Percentiles rank a stretch among this genome's conserved stretches.
phyloP scores from a whole-genome alignment of 495 filamentous ascomycete genomes.

The Lophiostoma macrostomum region DNA sequence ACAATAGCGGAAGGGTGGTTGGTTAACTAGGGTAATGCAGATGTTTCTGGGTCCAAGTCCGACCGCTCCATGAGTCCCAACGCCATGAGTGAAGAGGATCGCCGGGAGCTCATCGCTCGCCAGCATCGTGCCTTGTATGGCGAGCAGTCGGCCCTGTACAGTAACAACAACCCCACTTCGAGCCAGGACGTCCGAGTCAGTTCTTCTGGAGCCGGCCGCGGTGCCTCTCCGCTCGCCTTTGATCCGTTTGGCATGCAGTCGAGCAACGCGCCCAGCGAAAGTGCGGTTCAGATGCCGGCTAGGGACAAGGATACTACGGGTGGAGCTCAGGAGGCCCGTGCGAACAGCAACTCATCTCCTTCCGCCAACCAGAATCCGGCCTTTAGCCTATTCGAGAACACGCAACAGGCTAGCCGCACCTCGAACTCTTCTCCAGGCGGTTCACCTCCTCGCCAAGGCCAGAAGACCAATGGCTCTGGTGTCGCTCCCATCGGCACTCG shows the following conservation, averaged over 20 bases:
- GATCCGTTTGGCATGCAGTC: constrained; percentile 59
- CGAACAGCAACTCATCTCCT: constrained; percentile 85
- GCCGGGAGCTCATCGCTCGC: constrained; percentile 91
- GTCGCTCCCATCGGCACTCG: constrained; percentile 95
- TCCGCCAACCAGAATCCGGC: constrained; percentile 63
- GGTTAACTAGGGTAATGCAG: constrained; percentile 65
- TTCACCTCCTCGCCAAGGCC: constrained; percentile 71
- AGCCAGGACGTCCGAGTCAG: constrained; percentile 58
- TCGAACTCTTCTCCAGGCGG: constrained; percentile 86
- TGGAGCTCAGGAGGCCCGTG: constrained; percentile 61
- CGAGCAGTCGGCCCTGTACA: constrained; percentile 62
- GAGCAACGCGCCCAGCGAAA: constrained; percentile 42
- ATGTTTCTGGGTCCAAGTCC: constrained; percentile 74
- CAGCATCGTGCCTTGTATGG: constrained; percentile 92
- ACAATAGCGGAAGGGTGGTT: constrained; percentile 29
- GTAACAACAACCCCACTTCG: constrained; percentile 46
- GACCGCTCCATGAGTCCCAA: constrained; percentile 91
- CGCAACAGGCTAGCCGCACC: constrained; percentile 77
- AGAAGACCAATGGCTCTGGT: constrained; percentile 56
- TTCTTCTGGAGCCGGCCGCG: constrained; percentile 43
- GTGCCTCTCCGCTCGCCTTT: constrained; percentile 61
- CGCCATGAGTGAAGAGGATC: constrained; percentile 89
- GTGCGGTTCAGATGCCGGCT: constrained; percentile 43
- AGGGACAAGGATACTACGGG: constrained; percentile 44
- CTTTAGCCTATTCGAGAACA: constrained; percentile 65